phyloP scores from a whole-genome alignment of 805 yeast species.

The Zygotorulaspora florentina region DNA sequence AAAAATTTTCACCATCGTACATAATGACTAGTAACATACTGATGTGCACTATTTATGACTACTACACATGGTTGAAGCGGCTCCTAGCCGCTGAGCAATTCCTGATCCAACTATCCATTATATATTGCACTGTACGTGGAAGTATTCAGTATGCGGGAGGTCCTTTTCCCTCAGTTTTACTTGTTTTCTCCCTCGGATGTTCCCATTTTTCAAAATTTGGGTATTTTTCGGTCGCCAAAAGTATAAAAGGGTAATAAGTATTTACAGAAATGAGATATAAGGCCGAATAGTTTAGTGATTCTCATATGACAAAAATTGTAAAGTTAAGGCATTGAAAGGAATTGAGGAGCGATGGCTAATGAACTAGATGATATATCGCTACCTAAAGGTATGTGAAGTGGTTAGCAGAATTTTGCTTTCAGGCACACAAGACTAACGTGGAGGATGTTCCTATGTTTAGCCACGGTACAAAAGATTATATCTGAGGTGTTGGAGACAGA shows the following conservation, averaged over 20 bases:
- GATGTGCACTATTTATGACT: background rate
- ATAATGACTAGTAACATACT: background rate
- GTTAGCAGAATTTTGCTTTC: background rate
- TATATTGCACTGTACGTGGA: too few relatives aligned
- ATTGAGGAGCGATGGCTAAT: constrained; percentile 19
- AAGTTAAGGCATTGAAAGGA: constrained; percentile 19
- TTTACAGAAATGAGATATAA: background rate
- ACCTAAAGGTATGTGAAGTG: constrained; percentile 38
- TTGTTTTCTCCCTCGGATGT: background rate
- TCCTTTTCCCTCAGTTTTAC: background rate
- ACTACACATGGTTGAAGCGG: too few relatives aligned
- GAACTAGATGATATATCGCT: constrained; percentile 40
- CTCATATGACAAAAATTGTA: background rate
- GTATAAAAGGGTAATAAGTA: constrained; percentile 10
- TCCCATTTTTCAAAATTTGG: background rate
- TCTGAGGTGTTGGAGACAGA: constrained; percentile 88
- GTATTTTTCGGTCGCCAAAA: constrained; percentile 9
- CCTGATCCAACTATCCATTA: too few relatives aligned
- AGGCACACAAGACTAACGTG: constrained; percentile 1
- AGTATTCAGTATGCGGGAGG: background rate
- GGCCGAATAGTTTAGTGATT: background rate
- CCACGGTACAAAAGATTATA: constrained; percentile 93
- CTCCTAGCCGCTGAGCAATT: too few relatives aligned
- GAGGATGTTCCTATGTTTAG: constrained; percentile 32
- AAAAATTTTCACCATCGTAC: constrained; percentile 16